phyloP scores from a whole-genome alignment of 148 eudicot species.

The Drosera capensis region DNA sequence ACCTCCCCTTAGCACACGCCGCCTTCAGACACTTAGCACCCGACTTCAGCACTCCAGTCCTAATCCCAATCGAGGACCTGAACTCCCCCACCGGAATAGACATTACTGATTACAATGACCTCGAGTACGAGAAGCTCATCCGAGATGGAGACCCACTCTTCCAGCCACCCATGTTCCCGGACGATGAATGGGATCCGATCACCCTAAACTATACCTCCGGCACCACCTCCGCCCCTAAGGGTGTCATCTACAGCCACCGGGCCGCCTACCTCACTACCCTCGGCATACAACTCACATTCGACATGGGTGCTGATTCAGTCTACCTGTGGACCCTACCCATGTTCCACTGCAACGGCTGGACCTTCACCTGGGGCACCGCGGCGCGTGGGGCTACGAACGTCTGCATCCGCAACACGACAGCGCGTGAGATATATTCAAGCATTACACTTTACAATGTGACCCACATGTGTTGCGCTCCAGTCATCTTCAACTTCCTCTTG shows the following conservation, averaged over 20 bases:
- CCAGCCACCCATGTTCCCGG: constrained; percentile 30
- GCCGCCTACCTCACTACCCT: constrained; percentile 62
- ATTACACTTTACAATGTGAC: constrained; percentile 32
- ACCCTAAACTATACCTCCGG: constrained; percentile 64
- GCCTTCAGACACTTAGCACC: constrained; percentile 34
- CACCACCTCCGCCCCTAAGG: constrained; percentile 69
- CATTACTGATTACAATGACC: not conserved
- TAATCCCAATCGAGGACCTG: constrained; percentile 28
- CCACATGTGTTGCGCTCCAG: constrained; percentile 64
- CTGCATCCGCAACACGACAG: constrained; percentile 38
- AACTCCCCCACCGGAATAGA: not conserved
- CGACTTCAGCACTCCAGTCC: constrained; percentile 22
- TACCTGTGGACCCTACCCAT: constrained; percentile 64
- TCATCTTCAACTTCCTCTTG: constrained; percentile 43
- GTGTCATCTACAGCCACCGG: constrained; percentile 59
- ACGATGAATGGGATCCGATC: constrained; percentile 52
- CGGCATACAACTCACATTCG: constrained; percentile 30
- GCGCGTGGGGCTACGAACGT: constrained; percentile 61
- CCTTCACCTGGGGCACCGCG: constrained; percentile 59
- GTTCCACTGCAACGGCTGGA: constrained; percentile 88
- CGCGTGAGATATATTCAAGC: constrained; percentile 26
- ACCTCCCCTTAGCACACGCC: constrained; percentile 21
- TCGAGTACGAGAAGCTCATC: constrained; percentile 39
- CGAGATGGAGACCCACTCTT: constrained; percentile 27
- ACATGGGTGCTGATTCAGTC: constrained; percentile 36